Evolutionary conservation across 2,329 filamentous ascomycete genomes (phyloP), one percentile per base, ranked within the genome.

Genomic region (Fusarium humuli): DNA sequence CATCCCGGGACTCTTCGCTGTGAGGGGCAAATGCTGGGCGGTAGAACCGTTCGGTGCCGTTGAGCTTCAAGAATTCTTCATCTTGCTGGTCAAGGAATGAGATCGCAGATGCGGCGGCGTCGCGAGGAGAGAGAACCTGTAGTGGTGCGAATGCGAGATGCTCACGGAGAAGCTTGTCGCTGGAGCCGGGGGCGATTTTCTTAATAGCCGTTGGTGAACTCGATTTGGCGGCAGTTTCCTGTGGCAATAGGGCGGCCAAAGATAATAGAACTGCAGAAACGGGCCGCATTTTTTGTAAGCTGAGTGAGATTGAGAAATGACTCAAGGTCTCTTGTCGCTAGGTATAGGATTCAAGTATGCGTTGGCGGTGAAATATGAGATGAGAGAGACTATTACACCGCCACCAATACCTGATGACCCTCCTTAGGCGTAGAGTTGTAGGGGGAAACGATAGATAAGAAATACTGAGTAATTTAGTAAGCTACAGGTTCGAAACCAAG

Each of bases 111-210:
- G 76, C 64, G 46, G 77, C 75, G 44, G 77, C 75, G 57, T 80
- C 75, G 44, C 61, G 74, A 4, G 77, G 73, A 3, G 72, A 65
- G 27, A 77, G 64, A 18, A 73, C 61, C 4, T 74, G 74, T 2
- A 78, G 61, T 4, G 78, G 65, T 34, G 78, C 71, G 72, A 88
- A 88, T 69, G 82, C 84, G 70, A 84, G 90, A 77, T 93, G 91
- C 46, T 92, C 86, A 59, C 90, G 82, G 71, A 90, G 88, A 76
- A 95, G 91, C 84, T 93, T 96, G 77, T 93, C 91, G 64, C 87
- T 87, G 52, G 88, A 86, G 75, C 94, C 90, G 7, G 84, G 84
- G 48, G 88, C 84, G 87, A 94, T 92, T 77, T 94, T 94, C 76
- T 87, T 88, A 57, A 94, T 84, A 1, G 88, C 92, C 2, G 87